Conservation (phyloP, 805 yeast species). For the Kodamaea lidongshanica region DNA sequence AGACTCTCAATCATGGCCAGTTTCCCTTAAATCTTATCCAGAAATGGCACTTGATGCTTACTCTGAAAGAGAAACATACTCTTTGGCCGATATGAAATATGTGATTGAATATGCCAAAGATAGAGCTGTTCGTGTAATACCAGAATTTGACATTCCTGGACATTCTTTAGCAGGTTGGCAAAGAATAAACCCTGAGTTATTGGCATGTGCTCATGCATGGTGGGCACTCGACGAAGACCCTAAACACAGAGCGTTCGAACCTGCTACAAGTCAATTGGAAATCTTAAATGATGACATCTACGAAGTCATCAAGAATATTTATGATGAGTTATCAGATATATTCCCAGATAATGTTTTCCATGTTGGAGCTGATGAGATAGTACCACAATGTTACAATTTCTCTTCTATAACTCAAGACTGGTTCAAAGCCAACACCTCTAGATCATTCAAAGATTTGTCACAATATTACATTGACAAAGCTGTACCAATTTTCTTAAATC, state of each 20-base stretch:
- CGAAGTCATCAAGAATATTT: constrained; percentile 26
- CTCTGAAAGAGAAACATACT: constrained; percentile 22
- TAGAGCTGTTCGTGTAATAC: constrained; percentile 34
- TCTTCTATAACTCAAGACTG: constrained; percentile 19
- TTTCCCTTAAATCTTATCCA: constrained; percentile 24
- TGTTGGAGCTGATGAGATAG: constrained; percentile 36
- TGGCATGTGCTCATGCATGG: constrained; percentile 26
- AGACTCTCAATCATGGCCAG: constrained; percentile 40
- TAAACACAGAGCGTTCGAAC: constrained; percentile 25
- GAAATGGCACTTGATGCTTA: constrained; percentile 36
- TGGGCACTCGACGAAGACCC: constrained; percentile 17
- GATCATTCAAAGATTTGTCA: constrained; percentile 22
- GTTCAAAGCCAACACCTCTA: constrained; percentile 16
- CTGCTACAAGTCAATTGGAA: constrained; percentile 37
- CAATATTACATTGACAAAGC: constrained; percentile 31
- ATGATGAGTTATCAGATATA: constrained; percentile 22
- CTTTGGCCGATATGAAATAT: constrained; percentile 19
- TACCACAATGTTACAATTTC: constrained; percentile 25
- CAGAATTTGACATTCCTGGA: constrained; percentile 39
- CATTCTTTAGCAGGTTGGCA: constrained; percentile 36
- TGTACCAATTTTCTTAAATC: constrained; percentile 24
- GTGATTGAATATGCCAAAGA: constrained; percentile 25
- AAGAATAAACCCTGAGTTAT: constrained; percentile 22
- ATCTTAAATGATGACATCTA: constrained; percentile 24
- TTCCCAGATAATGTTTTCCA: constrained; percentile 33